Evolutionary conservation across 2,329 filamentous ascomycete genomes (phyloP), one percentile per base, ranked within the genome.

Genomic region (Xylariomycetidae sp.): DNA sequence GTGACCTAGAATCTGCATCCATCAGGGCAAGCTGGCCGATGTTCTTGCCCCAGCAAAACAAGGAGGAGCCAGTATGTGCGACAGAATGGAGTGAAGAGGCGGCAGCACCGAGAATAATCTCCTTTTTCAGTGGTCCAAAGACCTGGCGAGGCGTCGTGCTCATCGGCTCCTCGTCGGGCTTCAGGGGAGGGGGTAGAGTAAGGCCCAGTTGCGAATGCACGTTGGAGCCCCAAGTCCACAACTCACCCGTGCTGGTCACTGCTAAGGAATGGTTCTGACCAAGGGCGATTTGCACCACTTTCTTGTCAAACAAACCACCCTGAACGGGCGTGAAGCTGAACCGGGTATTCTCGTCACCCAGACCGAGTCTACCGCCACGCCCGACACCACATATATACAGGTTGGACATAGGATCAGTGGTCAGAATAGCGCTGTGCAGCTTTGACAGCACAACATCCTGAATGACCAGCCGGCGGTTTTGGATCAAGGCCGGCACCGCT

Each of bases 41-140:
- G 49, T 96, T 98, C 50, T 92, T 93, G 15, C 92, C 92, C 71
- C 94, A 98, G 2, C 87, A 94, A 54, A 85, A 98, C 1, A 98
- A 64, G 1, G 86, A 85, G 1, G 78, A 76, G 1, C 74, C 71
- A 1, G 87, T 95, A 51, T 92, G 84, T 0, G 87, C 86, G 3
- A 93, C 89, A 0, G 92, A 96, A 60, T 98, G 92, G 24, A 94
- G 79, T 0, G 85, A 72, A 2, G 92, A 96, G 6, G 92, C 90
- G 2, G 92, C 88, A 35, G 89, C 76, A 1, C 92, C 92, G 15
- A 85, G 59, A 12, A 96, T 75, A 2, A 65, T 56, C 54, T 96
- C 92, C 52, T 88, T 86, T 53, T 95, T 96, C 38, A 98, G 67
- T 1, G 86, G 76, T 0, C 92, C 90, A 57, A 93, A 95, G 0